Percentiles rank a stretch among this genome's conserved stretches.
phyloP scores from a whole-genome alignment of 768 basidiomycete species.

The Macrolepiota fuliginosa region DNA sequence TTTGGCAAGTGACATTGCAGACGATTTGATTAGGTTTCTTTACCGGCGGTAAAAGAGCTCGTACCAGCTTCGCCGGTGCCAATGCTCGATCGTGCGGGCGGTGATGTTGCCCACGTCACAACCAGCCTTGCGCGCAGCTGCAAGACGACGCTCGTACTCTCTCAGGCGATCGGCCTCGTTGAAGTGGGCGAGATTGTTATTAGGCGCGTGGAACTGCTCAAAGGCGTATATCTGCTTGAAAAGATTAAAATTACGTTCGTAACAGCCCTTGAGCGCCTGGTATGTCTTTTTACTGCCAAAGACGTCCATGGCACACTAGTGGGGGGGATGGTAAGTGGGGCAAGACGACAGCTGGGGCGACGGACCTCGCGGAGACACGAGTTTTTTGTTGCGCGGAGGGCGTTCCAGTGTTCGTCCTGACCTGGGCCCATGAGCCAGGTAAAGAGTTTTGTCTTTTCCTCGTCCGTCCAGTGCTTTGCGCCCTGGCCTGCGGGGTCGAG shows the following conservation, averaged over 20 bases:
- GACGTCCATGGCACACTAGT: conserved; percentile 68
- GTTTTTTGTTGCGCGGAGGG: conserved; percentile 77
- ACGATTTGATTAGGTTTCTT: conserved; percentile 1
- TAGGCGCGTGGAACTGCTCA: conserved; percentile 44
- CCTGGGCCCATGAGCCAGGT: conserved; percentile 72
- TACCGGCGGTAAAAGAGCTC: conserved; percentile 68
- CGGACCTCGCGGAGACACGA: conserved; percentile 76
- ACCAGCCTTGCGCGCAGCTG: conserved; percentile 59
- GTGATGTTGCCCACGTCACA: conserved; percentile 74
- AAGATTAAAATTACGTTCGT: conserved; percentile 80
- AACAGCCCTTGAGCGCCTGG: conserved; percentile 82
- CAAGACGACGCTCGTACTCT: conserved; percentile 72
- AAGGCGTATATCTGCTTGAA: conserved; percentile 83
- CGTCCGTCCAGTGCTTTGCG: conserved; percentile 84
- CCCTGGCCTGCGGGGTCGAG: conserved; percentile 52
- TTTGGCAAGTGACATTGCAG: background rate
- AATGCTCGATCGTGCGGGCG: conserved; percentile 73
- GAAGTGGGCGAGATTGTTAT: conserved; percentile 35
- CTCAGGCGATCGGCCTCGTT: conserved; percentile 64
- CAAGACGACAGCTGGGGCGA: background rate
- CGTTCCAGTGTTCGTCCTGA: conserved; percentile 77
- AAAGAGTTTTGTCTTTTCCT: conserved; percentile 77
- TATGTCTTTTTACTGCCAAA: conserved; percentile 79
- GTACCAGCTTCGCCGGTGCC: conserved; percentile 80
- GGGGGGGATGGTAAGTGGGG: conserved; percentile 8